Conservation (phyloP, 768 basidiomycete genomes). For the Mycena kentingensis region DNA sequence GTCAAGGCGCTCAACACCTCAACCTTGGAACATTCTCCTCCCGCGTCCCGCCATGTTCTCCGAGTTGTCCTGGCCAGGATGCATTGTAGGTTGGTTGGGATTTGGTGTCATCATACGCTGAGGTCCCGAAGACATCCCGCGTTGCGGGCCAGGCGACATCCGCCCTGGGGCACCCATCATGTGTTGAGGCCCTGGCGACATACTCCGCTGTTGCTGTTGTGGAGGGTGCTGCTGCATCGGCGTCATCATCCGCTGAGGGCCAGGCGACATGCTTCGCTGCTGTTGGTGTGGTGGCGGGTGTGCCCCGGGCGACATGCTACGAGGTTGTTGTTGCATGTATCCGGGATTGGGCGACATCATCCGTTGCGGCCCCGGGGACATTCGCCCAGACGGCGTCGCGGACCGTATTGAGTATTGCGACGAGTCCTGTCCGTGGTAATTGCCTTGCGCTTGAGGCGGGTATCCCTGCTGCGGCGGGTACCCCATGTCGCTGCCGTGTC, state of each 20-base stretch:
- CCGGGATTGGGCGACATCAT: conserved; percentile 1
- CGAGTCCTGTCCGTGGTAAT: conserved; percentile 21
- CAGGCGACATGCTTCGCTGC: neutral
- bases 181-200: neutral
- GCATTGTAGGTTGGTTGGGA: conserved; percentile 11
- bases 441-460: neutral
- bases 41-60: neutral
- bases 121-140: conserved; percentile 8
- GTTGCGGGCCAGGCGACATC: neutral
- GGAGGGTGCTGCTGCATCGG: conserved; percentile 6
- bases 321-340: neutral
- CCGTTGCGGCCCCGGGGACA: neutral
- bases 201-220: neutral
- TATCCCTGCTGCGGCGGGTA: neutral
- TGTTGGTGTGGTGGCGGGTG: neutral
- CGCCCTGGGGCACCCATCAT: too few relatives aligned
- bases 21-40: too few relatives aligned
- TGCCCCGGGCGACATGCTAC: neutral
- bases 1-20: too few relatives aligned
- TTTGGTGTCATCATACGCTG: conserved; percentile 18
- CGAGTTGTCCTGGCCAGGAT: neutral
- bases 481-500: conserved; percentile 19
- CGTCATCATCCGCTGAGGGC: conserved; percentile 17
- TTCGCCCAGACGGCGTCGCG: conserved; percentile 1
- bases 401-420: conserved; percentile 15